Evolutionary conservation across 148 eudicot genomes (phyloP), one percentile per base, ranked within the genome.

Genomic region (Selenicereus undatus): DNA sequence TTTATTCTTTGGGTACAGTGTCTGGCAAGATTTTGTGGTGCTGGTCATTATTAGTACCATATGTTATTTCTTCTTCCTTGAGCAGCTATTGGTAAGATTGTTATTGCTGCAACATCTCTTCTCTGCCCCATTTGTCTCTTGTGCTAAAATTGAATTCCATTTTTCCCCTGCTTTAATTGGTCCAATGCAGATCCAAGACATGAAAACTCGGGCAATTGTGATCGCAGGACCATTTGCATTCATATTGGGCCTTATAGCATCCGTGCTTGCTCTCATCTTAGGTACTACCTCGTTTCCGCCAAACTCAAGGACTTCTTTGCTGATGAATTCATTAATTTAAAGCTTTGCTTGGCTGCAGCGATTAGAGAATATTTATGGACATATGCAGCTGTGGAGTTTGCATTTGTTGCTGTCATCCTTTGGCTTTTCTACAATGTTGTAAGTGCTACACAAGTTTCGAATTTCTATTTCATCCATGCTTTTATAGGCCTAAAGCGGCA

Each of bases 21-120:
- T 88, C 71, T 95, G 97, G 98, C 97, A 93, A 87, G 98, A 95
- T 76, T 95, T 95, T 75, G 93, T 92, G 84, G 97, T 93, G 86
- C 93, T 95, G 36, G 92, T 90, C 82, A 79, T 95, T 82, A 90
- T 95, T 73, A 90, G 97, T 88, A 88, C 96, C 68, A 87, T 95
- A 76, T 95, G 98, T 86, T 95, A 95, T 81, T 95, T 95, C 90
- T 95, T 95, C 89, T 95, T 90, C 83, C 91, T 95, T 43, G 98
- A 93, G 92, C 98, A 95, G 85, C 92, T 95, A 50, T 80, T 95
- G 96, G 98, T 95, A 85, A 80, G 88, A 68, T 2, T 81, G 73
- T 75, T 68, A 13, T 83, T 69, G 60, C 51, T 18, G 20, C 27
- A 78, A 75, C 54, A 48, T n/a, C 20, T 21, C 66, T 20, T 52